Conservation (phyloP, 805 yeast species). For the Kodamaea nitidulidarum region DNA sequence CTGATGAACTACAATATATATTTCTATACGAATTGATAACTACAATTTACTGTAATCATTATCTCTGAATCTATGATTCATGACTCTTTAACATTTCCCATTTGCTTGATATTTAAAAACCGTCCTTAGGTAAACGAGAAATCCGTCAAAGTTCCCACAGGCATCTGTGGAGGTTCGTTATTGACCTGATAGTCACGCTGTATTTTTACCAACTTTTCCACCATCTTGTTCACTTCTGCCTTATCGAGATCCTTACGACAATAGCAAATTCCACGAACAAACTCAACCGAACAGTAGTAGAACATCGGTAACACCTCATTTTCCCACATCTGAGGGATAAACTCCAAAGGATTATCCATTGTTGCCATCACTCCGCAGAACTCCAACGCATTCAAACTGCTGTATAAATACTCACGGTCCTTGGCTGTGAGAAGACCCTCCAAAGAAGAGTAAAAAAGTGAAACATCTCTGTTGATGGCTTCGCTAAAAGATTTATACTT, state of each 20-base stretch:
- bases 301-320: conserved; percentile 55
- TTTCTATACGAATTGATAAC: no score
- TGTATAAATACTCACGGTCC: conserved; percentile 36
- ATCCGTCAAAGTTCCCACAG: conserved; percentile 32
- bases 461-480: conserved; percentile 36
- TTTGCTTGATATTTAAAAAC: no score
- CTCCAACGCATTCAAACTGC: conserved; percentile 39
- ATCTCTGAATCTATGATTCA: no score
- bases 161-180: conserved; percentile 30
- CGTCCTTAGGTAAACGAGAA: conserved; percentile 18
- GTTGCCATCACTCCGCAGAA: conserved; percentile 37
- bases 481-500: conserved; percentile 36
- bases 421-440: conserved; percentile 37
- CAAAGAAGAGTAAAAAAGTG: conserved; percentile 33
- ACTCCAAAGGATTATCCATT: conserved; percentile 31
- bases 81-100: no score
- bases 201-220: conserved; percentile 25
- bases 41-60: no score
- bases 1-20: no score
- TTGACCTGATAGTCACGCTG: conserved; percentile 28
- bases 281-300: conserved; percentile 73
- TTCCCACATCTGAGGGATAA: conserved; percentile 50
- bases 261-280: conserved; percentile 61
- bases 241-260: conserved; percentile 44
- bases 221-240: conserved; percentile 23